These are phyloP conservation scores for Phyllosticta citribraziliensis DNA, from an alignment of 2,329 filamentous ascomycete species.

Conservation along the genomic window DNA sequence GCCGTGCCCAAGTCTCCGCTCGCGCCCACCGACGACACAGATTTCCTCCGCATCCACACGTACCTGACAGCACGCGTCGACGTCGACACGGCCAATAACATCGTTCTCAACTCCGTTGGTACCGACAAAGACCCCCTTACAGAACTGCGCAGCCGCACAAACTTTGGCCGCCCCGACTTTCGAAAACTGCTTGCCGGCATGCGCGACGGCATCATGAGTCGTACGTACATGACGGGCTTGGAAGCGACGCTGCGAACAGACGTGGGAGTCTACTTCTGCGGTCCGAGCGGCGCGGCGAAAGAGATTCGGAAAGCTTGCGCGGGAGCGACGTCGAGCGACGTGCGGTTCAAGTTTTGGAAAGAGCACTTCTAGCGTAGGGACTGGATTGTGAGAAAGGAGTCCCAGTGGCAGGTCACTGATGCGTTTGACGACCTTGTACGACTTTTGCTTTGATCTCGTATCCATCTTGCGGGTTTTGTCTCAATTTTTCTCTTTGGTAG, in stretches of 20 bases:
- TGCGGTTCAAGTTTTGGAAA: slow-evolving; percentile 98
- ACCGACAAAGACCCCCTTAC: slow-evolving; percentile 82
- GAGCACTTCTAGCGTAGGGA: slow-evolving; percentile 58
- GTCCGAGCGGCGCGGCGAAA: slow-evolving; percentile 69
- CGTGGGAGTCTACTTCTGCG: slow-evolving; percentile 96
- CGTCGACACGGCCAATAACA: slow-evolving; percentile 87
- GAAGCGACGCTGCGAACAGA: slow-evolving; percentile 69
- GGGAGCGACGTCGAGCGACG: slow-evolving; percentile 61
- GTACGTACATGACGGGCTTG: slow-evolving; percentile 74
- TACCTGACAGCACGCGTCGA: slow-evolving; percentile 93
- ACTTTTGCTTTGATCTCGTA: no score
- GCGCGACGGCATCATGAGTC: slow-evolving; percentile 77
- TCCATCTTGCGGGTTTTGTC: no score
- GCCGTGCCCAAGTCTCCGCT: slow-evolving; percentile 48
- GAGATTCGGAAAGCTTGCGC: slow-evolving; percentile 78
- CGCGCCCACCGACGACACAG: slow-evolving; percentile 32
- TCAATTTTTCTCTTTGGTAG: no score
- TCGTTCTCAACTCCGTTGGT: slow-evolving; percentile 91
- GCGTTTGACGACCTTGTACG: no score
- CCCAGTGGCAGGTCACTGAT: no score
- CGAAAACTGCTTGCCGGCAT: slow-evolving; percentile 67
- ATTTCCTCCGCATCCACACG: slow-evolving; percentile 96
- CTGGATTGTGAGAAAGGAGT: no score
- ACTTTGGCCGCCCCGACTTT: slow-evolving; percentile 93
- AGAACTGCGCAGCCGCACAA: slow-evolving; percentile 79